A percentile compares a stretch with the other conserved stretches of the same genome.
phyloP scores from a whole-genome alignment of 2,329 filamentous ascomycete species.

The Escovopsis weberi region DNA sequence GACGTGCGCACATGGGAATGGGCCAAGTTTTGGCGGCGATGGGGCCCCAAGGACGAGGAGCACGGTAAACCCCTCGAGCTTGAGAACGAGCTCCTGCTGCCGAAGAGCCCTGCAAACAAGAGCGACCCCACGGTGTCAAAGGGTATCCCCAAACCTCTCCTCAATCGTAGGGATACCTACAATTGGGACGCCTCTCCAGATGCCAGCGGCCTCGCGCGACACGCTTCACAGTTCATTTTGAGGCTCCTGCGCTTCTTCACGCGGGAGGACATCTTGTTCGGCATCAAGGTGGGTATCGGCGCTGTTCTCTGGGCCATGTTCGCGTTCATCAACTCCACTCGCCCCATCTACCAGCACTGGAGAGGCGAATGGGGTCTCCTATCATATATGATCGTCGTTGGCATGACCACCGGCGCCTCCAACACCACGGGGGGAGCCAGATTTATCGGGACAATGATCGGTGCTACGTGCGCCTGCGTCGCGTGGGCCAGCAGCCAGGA shows the following conservation, averaged over 20 bases:
- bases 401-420: conserved; percentile 91
- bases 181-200: conserved; percentile 41
- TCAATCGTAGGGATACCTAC: conserved; percentile 36
- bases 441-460: conserved; percentile 74
- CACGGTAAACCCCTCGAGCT: conserved; percentile 20
- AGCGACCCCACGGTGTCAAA: conserved; percentile 36
- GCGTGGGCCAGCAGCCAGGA: conserved; percentile 66
- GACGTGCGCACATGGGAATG: conserved; percentile 63
- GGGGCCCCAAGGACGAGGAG: not conserved
- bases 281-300: conserved; percentile 84
- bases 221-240: conserved; percentile 31
- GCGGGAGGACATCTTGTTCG: conserved; percentile 54
- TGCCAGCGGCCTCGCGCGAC: conserved; percentile 28
- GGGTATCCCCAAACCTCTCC: conserved; percentile 41
- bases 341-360: conserved; percentile 74
- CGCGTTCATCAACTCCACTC: conserved; percentile 65
- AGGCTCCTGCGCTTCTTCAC: conserved; percentile 31
- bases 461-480: conserved; percentile 58
- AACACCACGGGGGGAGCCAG: conserved; percentile 84
- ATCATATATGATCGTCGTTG: conserved; percentile 96
- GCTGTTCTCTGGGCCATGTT: conserved; percentile 81
- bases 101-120: conserved; percentile 25
- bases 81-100: conserved; percentile 28
- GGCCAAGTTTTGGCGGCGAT: conserved; percentile 32
- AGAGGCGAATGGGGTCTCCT: conserved; percentile 92